These are phyloP conservation scores for Citrullus amarus DNA, from an alignment of 306 rosid species.

Conservation along the genomic window DNA sequence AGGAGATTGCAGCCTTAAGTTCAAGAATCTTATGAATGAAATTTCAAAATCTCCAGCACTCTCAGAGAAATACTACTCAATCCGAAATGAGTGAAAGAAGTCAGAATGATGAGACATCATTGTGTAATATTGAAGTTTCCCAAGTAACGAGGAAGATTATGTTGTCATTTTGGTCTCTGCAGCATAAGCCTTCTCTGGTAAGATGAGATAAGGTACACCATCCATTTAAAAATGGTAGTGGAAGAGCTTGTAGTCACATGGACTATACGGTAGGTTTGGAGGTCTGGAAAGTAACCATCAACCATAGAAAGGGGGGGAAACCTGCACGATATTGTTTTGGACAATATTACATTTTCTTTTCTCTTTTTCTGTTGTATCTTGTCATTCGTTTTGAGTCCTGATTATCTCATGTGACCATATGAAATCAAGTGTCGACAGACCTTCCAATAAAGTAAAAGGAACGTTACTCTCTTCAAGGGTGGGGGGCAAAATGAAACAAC, in stretches of 20 bases:
- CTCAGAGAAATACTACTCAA: conserved; percentile 69
- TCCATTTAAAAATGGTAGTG: neutral
- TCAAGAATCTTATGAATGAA: conserved; percentile 88
- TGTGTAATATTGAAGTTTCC: neutral
- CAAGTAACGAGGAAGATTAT: neutral
- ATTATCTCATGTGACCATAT: neutral
- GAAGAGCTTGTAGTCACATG: conserved; percentile 6
- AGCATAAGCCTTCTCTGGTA: conserved; percentile 4
- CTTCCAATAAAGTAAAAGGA: neutral
- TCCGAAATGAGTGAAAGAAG: conserved; percentile 66
- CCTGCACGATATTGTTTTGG: neutral
- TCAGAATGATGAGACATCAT: neutral
- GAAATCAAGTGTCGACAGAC: neutral
- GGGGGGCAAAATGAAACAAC: neutral
- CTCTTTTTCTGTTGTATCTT: neutral
- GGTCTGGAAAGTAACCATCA: neutral
- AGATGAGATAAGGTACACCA: conserved; percentile 2
- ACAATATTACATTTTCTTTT: neutral
- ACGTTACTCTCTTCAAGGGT: neutral
- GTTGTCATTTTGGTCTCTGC: conserved; percentile 9
- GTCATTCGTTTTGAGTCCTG: neutral
- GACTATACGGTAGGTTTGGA: neutral
- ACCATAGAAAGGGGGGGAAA: neutral
- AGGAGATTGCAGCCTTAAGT: conserved; percentile 90
- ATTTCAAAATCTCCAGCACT: conserved; percentile 67